phyloP scores from a whole-genome alignment of 139 green algal genomes.

The Closterium sp. region DNA sequence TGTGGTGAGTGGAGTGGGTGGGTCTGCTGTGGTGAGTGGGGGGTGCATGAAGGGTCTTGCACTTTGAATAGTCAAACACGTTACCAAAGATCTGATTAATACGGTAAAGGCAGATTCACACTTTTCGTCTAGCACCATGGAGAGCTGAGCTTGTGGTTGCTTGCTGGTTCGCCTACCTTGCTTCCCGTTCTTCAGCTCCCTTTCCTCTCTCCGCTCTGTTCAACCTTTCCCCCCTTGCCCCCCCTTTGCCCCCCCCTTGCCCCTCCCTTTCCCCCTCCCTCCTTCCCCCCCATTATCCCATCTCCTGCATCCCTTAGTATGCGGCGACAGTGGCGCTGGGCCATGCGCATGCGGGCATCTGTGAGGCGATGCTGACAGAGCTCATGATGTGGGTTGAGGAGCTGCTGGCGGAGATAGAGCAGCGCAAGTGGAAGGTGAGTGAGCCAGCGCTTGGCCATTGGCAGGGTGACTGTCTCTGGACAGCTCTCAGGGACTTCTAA shows the following conservation, averaged over 20 bases:
- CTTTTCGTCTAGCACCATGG: no score
- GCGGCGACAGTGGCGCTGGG: constrained; percentile 69
- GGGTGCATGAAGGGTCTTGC: no score
- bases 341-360: constrained; percentile 57
- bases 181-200: no score
- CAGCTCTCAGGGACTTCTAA: no score
- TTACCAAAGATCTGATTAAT: no score
- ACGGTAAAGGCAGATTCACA: no score
- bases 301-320: constrained; percentile 41
- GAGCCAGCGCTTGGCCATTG: no score
- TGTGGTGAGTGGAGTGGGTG: background rate
- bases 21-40: background rate
- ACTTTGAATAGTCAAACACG: background rate
- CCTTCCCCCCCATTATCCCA: constrained; percentile 16
- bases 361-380: constrained; percentile 59
- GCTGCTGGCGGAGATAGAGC: constrained; percentile 42
- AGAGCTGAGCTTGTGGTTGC: no score
- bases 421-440: constrained; percentile 32
- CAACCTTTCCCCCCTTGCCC: no score
- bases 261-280: constrained; percentile 1
- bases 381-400: constrained; percentile 62
- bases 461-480: no score
- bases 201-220: no score
- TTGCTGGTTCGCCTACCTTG: no score
- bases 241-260: background rate